Evolutionary conservation across 1,284 basidiomycete genomes (phyloP).

Genomic region (Kwoniella shivajii): DNA sequence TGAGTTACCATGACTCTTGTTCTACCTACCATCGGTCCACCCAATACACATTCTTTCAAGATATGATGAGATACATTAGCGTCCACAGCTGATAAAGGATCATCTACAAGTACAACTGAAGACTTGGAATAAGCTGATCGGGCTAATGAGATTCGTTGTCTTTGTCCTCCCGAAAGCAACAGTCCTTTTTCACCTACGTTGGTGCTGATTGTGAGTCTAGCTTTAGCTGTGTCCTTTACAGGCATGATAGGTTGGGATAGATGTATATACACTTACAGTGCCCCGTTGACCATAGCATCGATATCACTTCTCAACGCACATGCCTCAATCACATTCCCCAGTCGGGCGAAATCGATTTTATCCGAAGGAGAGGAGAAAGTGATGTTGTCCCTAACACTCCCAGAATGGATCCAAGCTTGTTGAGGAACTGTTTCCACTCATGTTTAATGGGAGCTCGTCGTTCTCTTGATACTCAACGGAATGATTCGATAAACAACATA

Average conservation of each 20-base stretch:
- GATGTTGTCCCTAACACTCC: slow-evolving; percentile 61
- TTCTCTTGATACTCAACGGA: too few relatives aligned
- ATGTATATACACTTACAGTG: slow-evolving; percentile 57
- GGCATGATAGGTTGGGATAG: too few relatives aligned
- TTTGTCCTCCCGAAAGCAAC: slow-evolving; percentile 27
- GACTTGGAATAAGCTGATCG: slow-evolving; percentile 22
- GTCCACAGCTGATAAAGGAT: slow-evolving; percentile 68
- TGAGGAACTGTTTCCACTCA: slow-evolving; percentile 41
- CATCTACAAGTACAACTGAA: slow-evolving; percentile 32
- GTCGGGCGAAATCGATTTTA: slow-evolving; percentile 23
- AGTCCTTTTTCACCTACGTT: slow-evolving; percentile 28
- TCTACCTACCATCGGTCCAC: slow-evolving; percentile 62
- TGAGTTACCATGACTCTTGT: slow-evolving; percentile 75
- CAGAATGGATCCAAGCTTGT: slow-evolving; percentile 69
- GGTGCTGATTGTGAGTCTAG: slow-evolving; percentile 11
- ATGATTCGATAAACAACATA: slow-evolving; percentile 14
- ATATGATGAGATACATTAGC: slow-evolving; percentile 50
- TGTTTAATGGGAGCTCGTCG: too few relatives aligned
- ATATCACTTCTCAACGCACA: slow-evolving; percentile 39
- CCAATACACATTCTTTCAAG: slow-evolving; percentile 62
- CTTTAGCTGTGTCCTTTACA: background rate
- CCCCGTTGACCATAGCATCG: slow-evolving; percentile 26
- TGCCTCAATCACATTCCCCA: slow-evolving; percentile 27
- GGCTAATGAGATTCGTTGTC: slow-evolving; percentile 25
- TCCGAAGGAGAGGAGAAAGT: slow-evolving; percentile 32